phyloP scores from a whole-genome alignment of 495 filamentous ascomycete genomes.

The Xylaria grammica region DNA sequence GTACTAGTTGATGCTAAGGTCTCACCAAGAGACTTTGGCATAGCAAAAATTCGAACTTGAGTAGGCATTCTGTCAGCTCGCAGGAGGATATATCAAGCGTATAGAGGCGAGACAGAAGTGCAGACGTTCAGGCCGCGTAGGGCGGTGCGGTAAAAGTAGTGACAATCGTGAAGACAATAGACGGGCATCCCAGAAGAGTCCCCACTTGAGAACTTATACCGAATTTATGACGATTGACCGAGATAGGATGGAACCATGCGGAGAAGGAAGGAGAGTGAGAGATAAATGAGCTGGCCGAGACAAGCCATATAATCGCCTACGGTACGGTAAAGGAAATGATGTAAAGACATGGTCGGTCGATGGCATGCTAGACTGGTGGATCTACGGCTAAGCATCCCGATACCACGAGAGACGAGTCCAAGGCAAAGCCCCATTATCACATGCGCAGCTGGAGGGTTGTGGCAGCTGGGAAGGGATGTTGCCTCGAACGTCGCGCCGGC shows the following conservation, averaged over 20 bases:
- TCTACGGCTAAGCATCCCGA: conserved; percentile 25
- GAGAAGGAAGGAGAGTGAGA: conserved; percentile 13
- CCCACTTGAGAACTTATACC: conserved; percentile 18
- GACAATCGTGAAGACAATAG: conserved; percentile 85
- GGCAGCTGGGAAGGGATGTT: conserved; percentile 18
- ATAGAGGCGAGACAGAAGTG: conserved; percentile 74
- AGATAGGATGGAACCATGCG: conserved; percentile 8
- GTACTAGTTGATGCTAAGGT: conserved; percentile 53
- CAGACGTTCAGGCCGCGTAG: conserved; percentile 80
- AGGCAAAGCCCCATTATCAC: conserved; percentile 32
- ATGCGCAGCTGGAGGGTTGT: conserved; percentile 15
- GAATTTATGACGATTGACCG: conserved; percentile 1
- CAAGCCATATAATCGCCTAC: conserved; percentile 29
- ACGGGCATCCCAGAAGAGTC: conserved; percentile 68
- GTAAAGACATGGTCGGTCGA: conserved; percentile 6
- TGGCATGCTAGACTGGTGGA: conserved; percentile 24
- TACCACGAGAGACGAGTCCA: conserved; percentile 23
- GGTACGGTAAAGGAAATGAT: conserved; percentile 14
- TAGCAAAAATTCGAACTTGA: conserved; percentile 65
- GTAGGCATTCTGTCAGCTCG: conserved; percentile 55
- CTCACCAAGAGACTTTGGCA: conserved; percentile 74
- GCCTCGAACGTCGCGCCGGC: conserved; percentile 9
- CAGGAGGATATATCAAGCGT: conserved; percentile 58
- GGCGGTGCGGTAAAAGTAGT: conserved; percentile 90
- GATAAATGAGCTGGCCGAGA: conserved; percentile 23